A percentile compares a stretch with the other conserved stretches of the same genome.
phyloP scores from a whole-genome alignment of 2,329 filamentous ascomycete genomes.

The Aspergillus clavatus region DNA sequence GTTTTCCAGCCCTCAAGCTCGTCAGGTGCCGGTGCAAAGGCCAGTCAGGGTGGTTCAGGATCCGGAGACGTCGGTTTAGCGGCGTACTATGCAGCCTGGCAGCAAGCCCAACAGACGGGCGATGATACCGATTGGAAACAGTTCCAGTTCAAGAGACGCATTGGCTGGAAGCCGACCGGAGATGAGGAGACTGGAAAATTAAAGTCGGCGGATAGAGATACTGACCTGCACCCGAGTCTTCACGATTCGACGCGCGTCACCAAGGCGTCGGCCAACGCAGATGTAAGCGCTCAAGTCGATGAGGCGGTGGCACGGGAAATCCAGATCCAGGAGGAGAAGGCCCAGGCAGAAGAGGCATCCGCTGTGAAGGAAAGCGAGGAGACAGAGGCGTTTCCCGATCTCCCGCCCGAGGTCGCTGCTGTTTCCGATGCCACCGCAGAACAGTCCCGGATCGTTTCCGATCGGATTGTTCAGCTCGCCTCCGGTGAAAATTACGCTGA shows the following conservation, averaged over 20 bases:
- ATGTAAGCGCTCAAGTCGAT: slow-evolving; percentile 70
- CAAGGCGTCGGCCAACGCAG: slow-evolving; percentile 46
- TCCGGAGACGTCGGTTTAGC: slow-evolving; percentile 65
- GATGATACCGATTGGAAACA: slow-evolving; percentile 83
- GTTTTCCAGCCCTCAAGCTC: slow-evolving; percentile 63
- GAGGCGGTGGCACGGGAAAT: slow-evolving; percentile 79
- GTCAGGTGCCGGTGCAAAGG: slow-evolving; percentile 48
- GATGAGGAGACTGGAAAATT: slow-evolving; percentile 35
- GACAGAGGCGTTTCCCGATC: slow-evolving; percentile 25
- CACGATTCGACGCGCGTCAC: slow-evolving; percentile 59
- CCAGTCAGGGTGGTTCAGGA: slow-evolving; percentile 55
- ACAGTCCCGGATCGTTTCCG: slow-evolving; percentile 66
- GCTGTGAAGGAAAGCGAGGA: slow-evolving; percentile 23
- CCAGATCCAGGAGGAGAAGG: slow-evolving; percentile 53
- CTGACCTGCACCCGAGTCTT: slow-evolving; percentile 47
- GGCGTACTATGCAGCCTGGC: slow-evolving; percentile 87
- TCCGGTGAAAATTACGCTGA: slow-evolving; percentile 71
- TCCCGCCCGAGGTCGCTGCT: slow-evolving; percentile 36
- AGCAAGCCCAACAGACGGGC: slow-evolving; percentile 65
- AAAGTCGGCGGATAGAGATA: slow-evolving; percentile 20
- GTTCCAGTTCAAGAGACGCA: slow-evolving; percentile 80
- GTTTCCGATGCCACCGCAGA: slow-evolving; percentile 49
- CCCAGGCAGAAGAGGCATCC: slow-evolving; percentile 38
- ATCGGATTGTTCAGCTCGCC: slow-evolving; percentile 71
- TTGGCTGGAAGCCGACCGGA: slow-evolving; percentile 72